Evolutionary conservation across 805 yeast genomes (phyloP).

Genomic region (Pichia kluyveri): DNA sequence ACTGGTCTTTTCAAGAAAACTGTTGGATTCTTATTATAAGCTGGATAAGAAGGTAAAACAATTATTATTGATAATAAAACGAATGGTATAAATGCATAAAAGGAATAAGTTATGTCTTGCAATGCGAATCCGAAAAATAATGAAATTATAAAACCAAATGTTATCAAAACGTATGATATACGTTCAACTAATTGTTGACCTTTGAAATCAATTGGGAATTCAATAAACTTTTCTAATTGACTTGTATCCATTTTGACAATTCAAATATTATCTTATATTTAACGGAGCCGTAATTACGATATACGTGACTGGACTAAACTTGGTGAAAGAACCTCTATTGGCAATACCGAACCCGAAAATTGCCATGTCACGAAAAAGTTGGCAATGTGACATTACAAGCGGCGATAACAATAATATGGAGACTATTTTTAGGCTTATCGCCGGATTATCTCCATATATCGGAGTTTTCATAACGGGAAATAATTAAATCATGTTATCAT

Average conservation of each 20-base stretch:
- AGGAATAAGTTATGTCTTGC: slow-evolving; percentile 33
- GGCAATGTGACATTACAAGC: too few species aligned
- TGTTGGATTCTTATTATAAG: slow-evolving; percentile 40
- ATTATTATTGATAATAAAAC: slow-evolving; percentile 27
- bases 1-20: slow-evolving; percentile 33
- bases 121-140: slow-evolving; percentile 39
- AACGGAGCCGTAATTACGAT: too few species aligned
- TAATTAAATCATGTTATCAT: too few species aligned
- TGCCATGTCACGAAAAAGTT: too few species aligned
- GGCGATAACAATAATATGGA: too few species aligned
- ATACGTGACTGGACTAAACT: too few species aligned
- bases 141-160: slow-evolving; percentile 29
- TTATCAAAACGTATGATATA: slow-evolving; percentile 20
- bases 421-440: too few species aligned
- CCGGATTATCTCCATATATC: too few species aligned
- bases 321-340: too few species aligned
- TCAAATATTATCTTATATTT: too few species aligned
- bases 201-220: slow-evolving; percentile 35
- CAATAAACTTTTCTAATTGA: slow-evolving; percentile 18
- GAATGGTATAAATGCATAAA: slow-evolving; percentile 32
- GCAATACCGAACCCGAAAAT: too few species aligned
- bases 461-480: too few species aligned
- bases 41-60: slow-evolving; percentile 52
- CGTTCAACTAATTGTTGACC: slow-evolving; percentile 41
- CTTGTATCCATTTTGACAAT: slow-evolving; percentile 10